Percentiles rank a stretch among this genome's conserved stretches.
These are phyloP conservation scores for Picea glauca DNA, from an alignment of 75 land plant genomes.

Conservation along the genomic window DNA sequence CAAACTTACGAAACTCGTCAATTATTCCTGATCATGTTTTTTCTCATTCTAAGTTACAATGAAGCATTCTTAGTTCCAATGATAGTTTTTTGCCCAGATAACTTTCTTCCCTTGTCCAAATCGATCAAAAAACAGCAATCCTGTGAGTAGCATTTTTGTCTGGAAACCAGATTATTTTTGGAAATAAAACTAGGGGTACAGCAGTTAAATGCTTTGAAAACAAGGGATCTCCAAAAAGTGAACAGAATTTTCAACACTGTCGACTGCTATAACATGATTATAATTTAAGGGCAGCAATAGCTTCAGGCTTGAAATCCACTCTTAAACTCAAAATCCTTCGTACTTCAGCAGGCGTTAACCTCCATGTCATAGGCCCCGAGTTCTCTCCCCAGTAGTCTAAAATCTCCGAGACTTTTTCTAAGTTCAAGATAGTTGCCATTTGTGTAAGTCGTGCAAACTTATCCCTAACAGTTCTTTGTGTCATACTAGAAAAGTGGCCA, in stretches of 20 bases:
- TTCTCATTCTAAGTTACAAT: not conserved
- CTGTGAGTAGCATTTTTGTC: not conserved
- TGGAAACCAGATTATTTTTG: not conserved
- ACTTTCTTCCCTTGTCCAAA: not conserved
- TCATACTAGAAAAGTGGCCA: slow-evolving; percentile 88
- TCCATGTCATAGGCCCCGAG: slow-evolving; percentile 98
- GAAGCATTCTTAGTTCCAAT: not conserved
- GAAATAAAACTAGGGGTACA: not conserved
- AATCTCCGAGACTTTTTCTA: slow-evolving; percentile 94
- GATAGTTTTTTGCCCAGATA: not conserved
- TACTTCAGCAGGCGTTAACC: slow-evolving; percentile 91
- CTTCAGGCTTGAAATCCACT: slow-evolving; percentile 89
- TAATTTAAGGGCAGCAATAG: slow-evolving; percentile 81
- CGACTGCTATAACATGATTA: slow-evolving; percentile 14
- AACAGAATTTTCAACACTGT: not conserved
- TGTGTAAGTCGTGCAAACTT: slow-evolving; percentile 95
- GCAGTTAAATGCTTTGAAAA: not conserved
- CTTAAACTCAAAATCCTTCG: slow-evolving; percentile 77
- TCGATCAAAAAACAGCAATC: not conserved
- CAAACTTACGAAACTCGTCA: slow-evolving; percentile 1
- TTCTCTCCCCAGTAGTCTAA: slow-evolving; percentile 99
- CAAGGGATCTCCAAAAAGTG: not conserved
- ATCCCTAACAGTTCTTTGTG: slow-evolving; percentile 86
- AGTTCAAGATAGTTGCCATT: slow-evolving; percentile 90
- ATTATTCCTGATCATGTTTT: not conserved